phyloP scores from a whole-genome alignment of 257 asterid genomes.

The Solanum clarkiae region DNA sequence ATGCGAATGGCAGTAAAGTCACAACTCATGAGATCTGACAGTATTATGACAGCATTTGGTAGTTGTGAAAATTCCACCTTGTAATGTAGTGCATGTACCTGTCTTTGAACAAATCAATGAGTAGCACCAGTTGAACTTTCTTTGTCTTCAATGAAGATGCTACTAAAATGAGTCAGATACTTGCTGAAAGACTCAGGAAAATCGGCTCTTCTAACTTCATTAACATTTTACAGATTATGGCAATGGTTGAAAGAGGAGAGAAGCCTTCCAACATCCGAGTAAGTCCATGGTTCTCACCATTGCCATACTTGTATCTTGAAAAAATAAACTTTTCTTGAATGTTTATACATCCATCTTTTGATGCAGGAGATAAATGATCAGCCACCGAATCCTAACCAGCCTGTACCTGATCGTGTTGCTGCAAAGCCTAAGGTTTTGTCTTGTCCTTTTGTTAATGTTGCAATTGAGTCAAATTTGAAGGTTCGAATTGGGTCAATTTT shows the following conservation, averaged over 20 bases:
- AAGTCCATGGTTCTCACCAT: slow-evolving; percentile 9
- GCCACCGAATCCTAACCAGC: slow-evolving; percentile 91
- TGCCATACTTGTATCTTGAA: background rate
- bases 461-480: background rate
- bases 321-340: background rate
- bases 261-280: slow-evolving; percentile 85
- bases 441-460: background rate
- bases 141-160: background rate
- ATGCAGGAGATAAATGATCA: slow-evolving; percentile 81
- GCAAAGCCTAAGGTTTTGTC: slow-evolving; percentile 72
- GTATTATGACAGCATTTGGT: background rate
- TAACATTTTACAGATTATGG: slow-evolving; percentile 58
- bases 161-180: background rate
- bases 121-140: background rate
- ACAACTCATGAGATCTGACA: background rate
- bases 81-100: background rate
- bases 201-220: background rate
- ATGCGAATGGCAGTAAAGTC: background rate
- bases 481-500: background rate
- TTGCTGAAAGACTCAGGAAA: background rate
- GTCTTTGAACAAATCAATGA: background rate
- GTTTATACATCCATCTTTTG: background rate
- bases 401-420: slow-evolving; percentile 51
- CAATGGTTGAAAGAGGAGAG: slow-evolving; percentile 93
- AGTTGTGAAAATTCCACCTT: background rate